Evolutionary conservation across 352 stramenopile genomes (phyloP).

Genomic region (Pythium dissimile): DNA sequence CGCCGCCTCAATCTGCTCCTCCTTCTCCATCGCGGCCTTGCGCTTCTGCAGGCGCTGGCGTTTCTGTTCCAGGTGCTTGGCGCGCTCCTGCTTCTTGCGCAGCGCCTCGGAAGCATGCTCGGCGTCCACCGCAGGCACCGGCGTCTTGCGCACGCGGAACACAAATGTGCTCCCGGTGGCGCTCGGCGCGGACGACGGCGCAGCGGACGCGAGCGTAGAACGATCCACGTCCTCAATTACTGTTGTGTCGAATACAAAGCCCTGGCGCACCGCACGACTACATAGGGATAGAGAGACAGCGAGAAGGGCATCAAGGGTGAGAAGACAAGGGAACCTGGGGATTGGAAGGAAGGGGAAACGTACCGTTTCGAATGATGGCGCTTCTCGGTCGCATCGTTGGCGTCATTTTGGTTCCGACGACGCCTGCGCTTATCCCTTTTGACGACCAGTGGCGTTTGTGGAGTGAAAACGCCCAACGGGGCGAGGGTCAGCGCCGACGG

Average conservation of each 20-base stretch:
- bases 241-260: conserved; percentile 49
- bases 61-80: conserved; percentile 36
- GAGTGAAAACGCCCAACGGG: conserved; percentile 23
- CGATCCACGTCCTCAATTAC: conserved; percentile 23
- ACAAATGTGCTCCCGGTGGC: conserved; percentile 33
- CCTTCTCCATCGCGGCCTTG: conserved; percentile 40
- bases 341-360: background rate
- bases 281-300: conserved; percentile 1
- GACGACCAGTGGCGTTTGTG: conserved; percentile 52
- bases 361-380: conserved; percentile 24
- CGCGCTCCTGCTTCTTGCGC: conserved; percentile 47
- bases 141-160: conserved; percentile 48
- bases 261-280: conserved; percentile 26
- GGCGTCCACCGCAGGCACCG: conserved; percentile 33
- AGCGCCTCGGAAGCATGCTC: conserved; percentile 41
- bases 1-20: conserved; percentile 34
- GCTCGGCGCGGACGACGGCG: background rate
- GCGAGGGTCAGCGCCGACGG: too few relatives aligned
- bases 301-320: background rate
- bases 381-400: background rate
- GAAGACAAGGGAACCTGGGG: background rate
- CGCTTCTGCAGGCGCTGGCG: conserved; percentile 38
- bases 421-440: conserved; percentile 53
- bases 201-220: conserved; percentile 11
- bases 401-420: conserved; percentile 22